Conservation (phyloP, 2,329 filamentous ascomycete species). For the Bipolaris gigantea region DNA sequence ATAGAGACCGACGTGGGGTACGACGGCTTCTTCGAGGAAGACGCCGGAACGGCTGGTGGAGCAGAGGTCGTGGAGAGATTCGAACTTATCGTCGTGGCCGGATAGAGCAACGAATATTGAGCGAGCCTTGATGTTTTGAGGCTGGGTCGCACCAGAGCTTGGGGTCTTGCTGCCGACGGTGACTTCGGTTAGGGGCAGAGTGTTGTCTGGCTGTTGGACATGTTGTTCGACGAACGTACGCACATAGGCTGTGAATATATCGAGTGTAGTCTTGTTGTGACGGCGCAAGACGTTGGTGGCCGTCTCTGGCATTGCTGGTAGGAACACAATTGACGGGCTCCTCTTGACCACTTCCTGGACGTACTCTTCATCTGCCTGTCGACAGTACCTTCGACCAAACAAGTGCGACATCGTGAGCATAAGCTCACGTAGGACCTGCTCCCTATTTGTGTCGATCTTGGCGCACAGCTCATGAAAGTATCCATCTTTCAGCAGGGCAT, state of each 20-base stretch:
- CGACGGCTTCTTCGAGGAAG: constrained; percentile 73
- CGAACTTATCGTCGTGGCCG: constrained; percentile 65
- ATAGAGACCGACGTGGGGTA: constrained; percentile 68
- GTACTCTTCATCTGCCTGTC: constrained; percentile 52
- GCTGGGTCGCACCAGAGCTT: constrained; percentile 13
- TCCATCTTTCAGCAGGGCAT: constrained; percentile 69
- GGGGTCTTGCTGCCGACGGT: constrained; percentile 45
- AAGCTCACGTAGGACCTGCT: constrained; percentile 59
- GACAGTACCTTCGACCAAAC: constrained; percentile 63
- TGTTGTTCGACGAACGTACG: constrained; percentile 69
- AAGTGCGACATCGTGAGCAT: constrained; percentile 71
- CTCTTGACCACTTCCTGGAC: constrained; percentile 55
- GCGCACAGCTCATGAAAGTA: constrained; percentile 69
- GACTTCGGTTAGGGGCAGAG: constrained; percentile 62
- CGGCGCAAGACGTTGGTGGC: constrained; percentile 59
- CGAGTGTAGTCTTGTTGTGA: constrained; percentile 68
- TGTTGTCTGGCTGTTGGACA: constrained; percentile 56
- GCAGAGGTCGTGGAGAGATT: constrained; percentile 68
- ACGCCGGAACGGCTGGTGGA: constrained; percentile 65
- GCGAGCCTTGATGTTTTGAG: constrained; percentile 53
- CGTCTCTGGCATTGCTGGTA: constrained; percentile 63
- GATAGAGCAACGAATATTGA: constrained; percentile 75
- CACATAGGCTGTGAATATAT: constrained; percentile 70
- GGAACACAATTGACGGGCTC: constrained; percentile 65
- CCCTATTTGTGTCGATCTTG: constrained; percentile 55